These are phyloP conservation scores for Herpetospermum pedunculosum DNA, from an alignment of 306 rosid species.

Conservation along the genomic window DNA sequence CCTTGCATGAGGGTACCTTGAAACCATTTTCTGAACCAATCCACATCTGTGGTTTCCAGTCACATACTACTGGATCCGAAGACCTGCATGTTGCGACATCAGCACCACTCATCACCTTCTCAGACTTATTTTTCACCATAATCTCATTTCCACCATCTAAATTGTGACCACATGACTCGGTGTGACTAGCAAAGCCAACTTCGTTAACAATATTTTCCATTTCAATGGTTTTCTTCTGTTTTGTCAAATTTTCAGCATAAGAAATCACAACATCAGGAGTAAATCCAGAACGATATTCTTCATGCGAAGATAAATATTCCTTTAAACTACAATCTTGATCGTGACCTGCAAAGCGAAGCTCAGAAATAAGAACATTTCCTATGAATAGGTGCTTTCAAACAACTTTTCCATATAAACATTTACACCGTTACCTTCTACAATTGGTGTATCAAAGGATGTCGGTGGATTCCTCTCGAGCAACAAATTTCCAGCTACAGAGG, in stretches of 20 bases:
- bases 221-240: background rate
- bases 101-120: constrained; percentile 14
- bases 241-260: constrained; percentile 25
- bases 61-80: constrained; percentile 26
- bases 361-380: constrained; percentile 21
- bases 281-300: constrained; percentile 10
- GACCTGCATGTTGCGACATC: constrained; percentile 15
- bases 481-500: constrained; percentile 54
- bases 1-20: constrained; percentile 32
- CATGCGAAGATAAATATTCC: constrained; percentile 13
- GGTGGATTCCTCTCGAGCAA: constrained; percentile 42
- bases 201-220: background rate
- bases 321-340: constrained; percentile 27
- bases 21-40: constrained; percentile 34
- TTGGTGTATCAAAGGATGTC: constrained; percentile 18
- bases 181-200: background rate
- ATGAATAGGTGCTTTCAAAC: constrained; percentile 14
- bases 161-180: constrained; percentile 12
- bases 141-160: constrained; percentile 33
- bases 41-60: constrained; percentile 25
- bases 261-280: constrained; percentile 19
- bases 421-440: background rate
- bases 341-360: background rate
- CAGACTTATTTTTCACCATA: constrained; percentile 21
- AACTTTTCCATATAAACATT: constrained; percentile 13